Evolutionary conservation across 2,329 filamentous ascomycete genomes (phyloP).

Genomic region (Colletotrichum sp.): DNA sequence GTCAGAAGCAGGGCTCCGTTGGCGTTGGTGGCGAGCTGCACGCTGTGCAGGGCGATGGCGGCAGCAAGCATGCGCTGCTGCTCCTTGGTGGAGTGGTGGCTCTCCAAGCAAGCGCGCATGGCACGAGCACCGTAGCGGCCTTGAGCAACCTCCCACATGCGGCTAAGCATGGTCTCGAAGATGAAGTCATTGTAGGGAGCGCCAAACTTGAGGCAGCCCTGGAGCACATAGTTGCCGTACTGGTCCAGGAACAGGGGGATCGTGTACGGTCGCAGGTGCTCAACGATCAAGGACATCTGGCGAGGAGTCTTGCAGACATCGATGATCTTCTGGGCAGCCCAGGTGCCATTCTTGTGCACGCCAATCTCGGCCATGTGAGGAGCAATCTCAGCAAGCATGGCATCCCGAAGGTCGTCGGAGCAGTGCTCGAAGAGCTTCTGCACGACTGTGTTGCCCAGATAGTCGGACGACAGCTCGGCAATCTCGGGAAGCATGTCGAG

Average conservation of each 20-base stretch:
- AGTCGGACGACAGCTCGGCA: slow-evolving; percentile 92
- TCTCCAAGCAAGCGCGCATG: slow-evolving; percentile 96
- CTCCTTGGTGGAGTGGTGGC: slow-evolving; percentile 91
- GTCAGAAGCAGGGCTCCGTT: slow-evolving; percentile 94
- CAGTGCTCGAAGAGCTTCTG: slow-evolving; percentile 98
- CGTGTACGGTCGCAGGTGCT: slow-evolving; percentile 83
- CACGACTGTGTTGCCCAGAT: slow-evolving; percentile 98
- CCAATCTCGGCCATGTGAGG: slow-evolving; percentile 96
- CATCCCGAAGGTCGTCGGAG: slow-evolving; percentile 86
- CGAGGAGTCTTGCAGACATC: slow-evolving; percentile 86
- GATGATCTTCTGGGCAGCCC: slow-evolving; percentile 99
- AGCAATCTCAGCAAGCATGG: slow-evolving; percentile 86
- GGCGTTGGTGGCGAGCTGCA: slow-evolving; percentile 93
- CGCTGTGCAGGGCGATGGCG: slow-evolving; percentile 93
- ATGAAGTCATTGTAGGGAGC: slow-evolving; percentile 93
- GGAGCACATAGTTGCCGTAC: slow-evolving; percentile 97
- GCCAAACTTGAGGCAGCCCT: slow-evolving; percentile 93
- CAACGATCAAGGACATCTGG: slow-evolving; percentile 85
- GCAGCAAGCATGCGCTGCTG: slow-evolving; percentile 95
- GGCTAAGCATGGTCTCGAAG: slow-evolving; percentile 94
- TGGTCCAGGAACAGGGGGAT: slow-evolving; percentile 95
- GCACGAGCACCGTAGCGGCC: slow-evolving; percentile 93
- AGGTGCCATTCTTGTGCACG: slow-evolving; percentile 98
- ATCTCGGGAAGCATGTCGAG: slow-evolving; percentile 96
- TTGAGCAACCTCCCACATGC: slow-evolving; percentile 92